phyloP scores from a whole-genome alignment of 345 rosid species.

The Dovyalis caffra region DNA sequence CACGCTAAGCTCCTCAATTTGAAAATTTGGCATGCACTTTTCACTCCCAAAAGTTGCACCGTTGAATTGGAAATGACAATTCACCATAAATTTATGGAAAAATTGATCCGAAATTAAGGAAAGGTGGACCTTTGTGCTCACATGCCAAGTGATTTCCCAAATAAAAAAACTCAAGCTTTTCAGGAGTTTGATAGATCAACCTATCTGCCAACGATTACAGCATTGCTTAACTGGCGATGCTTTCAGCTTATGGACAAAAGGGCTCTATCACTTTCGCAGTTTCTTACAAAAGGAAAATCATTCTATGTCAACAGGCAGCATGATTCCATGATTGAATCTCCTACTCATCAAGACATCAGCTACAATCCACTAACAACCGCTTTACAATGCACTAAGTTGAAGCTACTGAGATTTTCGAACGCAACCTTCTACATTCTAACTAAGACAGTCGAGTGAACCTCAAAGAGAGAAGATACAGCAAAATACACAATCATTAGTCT shows the following conservation, averaged over 20 bases:
- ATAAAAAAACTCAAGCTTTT: background rate
- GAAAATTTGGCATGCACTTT: too few species aligned
- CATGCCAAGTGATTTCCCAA: background rate
- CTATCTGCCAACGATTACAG: background rate
- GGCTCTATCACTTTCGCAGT: background rate
- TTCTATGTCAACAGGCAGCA: background rate
- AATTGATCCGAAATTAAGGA: too few species aligned
- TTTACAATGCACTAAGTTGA: constrained; percentile 22
- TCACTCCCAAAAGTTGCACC: too few species aligned
- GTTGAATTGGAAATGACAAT: too few species aligned
- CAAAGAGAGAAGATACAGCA: background rate
- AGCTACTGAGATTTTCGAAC: constrained; percentile 5
- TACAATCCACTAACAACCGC: constrained; percentile 17
- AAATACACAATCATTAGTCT: background rate
- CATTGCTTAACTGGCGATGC: background rate
- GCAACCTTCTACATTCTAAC: constrained; percentile 9
- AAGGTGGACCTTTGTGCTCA: background rate
- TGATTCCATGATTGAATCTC: constrained; percentile 17
- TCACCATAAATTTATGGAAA: too few species aligned
- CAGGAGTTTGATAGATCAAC: too few species aligned
- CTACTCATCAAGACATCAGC: constrained; percentile 8
- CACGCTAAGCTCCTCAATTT: too few species aligned
- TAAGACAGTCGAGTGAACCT: background rate
- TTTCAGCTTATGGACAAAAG: background rate
- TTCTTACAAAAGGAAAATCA: background rate